A percentile compares a stretch with the other conserved stretches of the same genome.
Evolutionary conservation across 257 asterid genomes (phyloP).

Genomic region (Echium plantagineum): DNA sequence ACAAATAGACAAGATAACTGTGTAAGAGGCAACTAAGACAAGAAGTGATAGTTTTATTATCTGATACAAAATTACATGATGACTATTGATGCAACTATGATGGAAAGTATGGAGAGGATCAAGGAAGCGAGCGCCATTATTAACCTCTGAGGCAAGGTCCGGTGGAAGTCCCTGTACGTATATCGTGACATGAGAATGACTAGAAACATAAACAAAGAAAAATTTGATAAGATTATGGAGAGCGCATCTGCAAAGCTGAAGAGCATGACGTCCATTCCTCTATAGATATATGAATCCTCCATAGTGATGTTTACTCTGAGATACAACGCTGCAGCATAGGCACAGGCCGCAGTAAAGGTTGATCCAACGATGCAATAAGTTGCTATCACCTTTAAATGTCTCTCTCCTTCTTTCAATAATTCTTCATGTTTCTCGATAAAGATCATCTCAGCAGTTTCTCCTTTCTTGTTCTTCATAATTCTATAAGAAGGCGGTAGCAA

Average conservation of each 20-base stretch:
- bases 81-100: constrained; percentile 7
- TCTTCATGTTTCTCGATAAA: background rate
- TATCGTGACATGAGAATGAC: constrained; percentile 2
- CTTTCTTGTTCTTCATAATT: background rate
- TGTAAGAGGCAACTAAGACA: too few relatives aligned
- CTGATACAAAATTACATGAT: too few relatives aligned
- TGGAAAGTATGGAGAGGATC: background rate
- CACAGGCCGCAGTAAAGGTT: background rate
- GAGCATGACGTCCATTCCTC: background rate
- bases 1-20: too few relatives aligned
- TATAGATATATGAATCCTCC: too few relatives aligned
- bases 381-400: constrained; percentile 11
- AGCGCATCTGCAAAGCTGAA: background rate
- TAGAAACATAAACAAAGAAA: constrained; percentile 6
- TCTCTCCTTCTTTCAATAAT: background rate
- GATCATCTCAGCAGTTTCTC: background rate
- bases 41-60: too few relatives aligned
- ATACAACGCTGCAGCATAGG: constrained; percentile 4
- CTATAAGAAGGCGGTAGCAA: background rate
- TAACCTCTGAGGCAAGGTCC: constrained; percentile 3
- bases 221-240: constrained; percentile 7
- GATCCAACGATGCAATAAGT: constrained; percentile 9
- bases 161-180: constrained; percentile 4
- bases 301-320: background rate
- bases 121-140: background rate